Evolutionary conservation across 176 grass and related monocot genomes (phyloP).

Genomic region (sorghum (Sorghum bicolor)): Sorghum_bicolor_NCBIv3 NC_012873.2:61195001-61195500

Average conservation of each 20-base stretch:
- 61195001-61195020: constrained; percentile 2
- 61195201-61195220: constrained; percentile 42
- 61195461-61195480: constrained; percentile 8
- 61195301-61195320: constrained; percentile 22
- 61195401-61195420: constrained; percentile 4
- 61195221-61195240: constrained; percentile 36
- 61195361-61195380: constrained; percentile 8
- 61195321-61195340: constrained; percentile 8
- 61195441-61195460: background rate
- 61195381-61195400: background rate
- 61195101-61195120: constrained; percentile 21
- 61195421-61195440: background rate
- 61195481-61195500: background rate
- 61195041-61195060: constrained; percentile 37
- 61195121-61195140: constrained; percentile 56
- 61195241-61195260: constrained; percentile 21
- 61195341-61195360: background rate
- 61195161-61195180: constrained; percentile 10
- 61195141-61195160: constrained; percentile 40
- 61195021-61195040: constrained; percentile 18
- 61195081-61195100: constrained; percentile 39
- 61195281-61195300: constrained; percentile 42
- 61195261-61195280: constrained; percentile 21
- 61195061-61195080: constrained; percentile 31
- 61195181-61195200: constrained; percentile 29